Conservation (phyloP, 2,329 filamentous ascomycete species). For the Arthrobotrys pseudoclavata region DNA sequence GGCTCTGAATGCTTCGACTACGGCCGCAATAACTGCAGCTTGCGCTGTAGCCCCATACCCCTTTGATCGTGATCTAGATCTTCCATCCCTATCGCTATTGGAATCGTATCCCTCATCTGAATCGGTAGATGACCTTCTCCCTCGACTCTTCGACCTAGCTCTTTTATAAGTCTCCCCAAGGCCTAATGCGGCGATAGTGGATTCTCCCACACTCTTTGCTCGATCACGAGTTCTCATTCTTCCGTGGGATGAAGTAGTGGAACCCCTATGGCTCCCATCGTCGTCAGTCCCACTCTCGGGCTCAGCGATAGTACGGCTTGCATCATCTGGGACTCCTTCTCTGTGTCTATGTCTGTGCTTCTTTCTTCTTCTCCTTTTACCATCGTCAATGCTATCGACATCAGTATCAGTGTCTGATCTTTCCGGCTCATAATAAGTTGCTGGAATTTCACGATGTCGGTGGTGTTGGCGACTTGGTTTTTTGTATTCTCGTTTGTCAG, state of each 20-base stretch:
- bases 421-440: slow-evolving; percentile 23
- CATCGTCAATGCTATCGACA: slow-evolving; percentile 42
- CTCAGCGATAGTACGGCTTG: slow-evolving; percentile 36
- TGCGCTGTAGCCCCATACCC: slow-evolving; percentile 47
- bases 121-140: slow-evolving; percentile 20
- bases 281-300: slow-evolving; percentile 38
- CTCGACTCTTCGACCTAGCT: slow-evolving; percentile 45
- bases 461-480: slow-evolving; percentile 51
- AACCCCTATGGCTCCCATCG: slow-evolving; percentile 8
- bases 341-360: slow-evolving; percentile 42
- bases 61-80: slow-evolving; percentile 38
- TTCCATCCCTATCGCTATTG: slow-evolving; percentile 23
- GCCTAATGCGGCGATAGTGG: slow-evolving; percentile 44
- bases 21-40: slow-evolving; percentile 51
- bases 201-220: slow-evolving; percentile 49
- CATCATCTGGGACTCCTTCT: slow-evolving; percentile 42
- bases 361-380: slow-evolving; percentile 29
- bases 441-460: slow-evolving; percentile 31
- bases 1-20: slow-evolving; percentile 52
- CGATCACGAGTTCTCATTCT: slow-evolving; percentile 29
- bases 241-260: slow-evolving; percentile 23
- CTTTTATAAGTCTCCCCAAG: slow-evolving; percentile 44
- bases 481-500: slow-evolving; percentile 36
- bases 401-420: slow-evolving; percentile 23
- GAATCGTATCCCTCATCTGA: slow-evolving; percentile 58